A percentile compares a stretch with the other conserved stretches of the same genome.
These are phyloP conservation scores for Cyclocybe aegerita DNA, from an alignment of 768 basidiomycete species.

Conservation along the genomic window DNA sequence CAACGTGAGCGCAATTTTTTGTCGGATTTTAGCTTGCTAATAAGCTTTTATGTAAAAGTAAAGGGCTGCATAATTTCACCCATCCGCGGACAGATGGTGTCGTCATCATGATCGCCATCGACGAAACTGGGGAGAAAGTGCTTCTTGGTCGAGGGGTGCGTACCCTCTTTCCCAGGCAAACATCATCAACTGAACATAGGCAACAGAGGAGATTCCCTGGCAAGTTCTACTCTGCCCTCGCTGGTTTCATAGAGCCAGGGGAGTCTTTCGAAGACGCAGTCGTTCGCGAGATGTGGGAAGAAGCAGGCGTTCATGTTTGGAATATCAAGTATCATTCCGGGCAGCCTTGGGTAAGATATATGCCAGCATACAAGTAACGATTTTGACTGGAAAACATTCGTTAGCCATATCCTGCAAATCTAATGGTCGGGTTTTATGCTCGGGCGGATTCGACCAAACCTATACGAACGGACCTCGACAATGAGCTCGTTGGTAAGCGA, in stretches of 20 bases:
- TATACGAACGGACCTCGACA: constrained; percentile 86
- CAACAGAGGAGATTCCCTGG: constrained; percentile 61
- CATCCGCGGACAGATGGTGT: constrained; percentile 86
- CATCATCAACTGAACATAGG: constrained; percentile 1
- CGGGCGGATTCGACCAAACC: constrained; percentile 70
- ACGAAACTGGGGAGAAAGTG: constrained; percentile 78
- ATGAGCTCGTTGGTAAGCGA: constrained; percentile 81
- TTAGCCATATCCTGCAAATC: constrained; percentile 86
- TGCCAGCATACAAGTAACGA: not conserved
- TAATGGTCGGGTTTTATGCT: constrained; percentile 91
- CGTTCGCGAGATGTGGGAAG: constrained; percentile 91
- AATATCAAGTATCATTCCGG: constrained; percentile 82
- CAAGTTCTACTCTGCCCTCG: constrained; percentile 84
- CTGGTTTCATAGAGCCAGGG: constrained; percentile 93
- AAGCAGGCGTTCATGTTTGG: constrained; percentile 88
- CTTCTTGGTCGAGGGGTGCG: constrained; percentile 85
- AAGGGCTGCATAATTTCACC: constrained; percentile 83
- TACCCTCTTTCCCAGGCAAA: constrained; percentile 1
- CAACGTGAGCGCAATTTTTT: constrained; percentile 47
- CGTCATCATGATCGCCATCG: constrained; percentile 87
- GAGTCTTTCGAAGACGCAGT: constrained; percentile 96
- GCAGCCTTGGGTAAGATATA: constrained; percentile 74
- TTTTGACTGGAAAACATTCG: not conserved
- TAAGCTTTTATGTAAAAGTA: constrained; percentile 42
- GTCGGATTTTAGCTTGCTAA: not conserved